phyloP scores from a whole-genome alignment of 2,329 filamentous ascomycete species.

The Calonectria montana region DNA sequence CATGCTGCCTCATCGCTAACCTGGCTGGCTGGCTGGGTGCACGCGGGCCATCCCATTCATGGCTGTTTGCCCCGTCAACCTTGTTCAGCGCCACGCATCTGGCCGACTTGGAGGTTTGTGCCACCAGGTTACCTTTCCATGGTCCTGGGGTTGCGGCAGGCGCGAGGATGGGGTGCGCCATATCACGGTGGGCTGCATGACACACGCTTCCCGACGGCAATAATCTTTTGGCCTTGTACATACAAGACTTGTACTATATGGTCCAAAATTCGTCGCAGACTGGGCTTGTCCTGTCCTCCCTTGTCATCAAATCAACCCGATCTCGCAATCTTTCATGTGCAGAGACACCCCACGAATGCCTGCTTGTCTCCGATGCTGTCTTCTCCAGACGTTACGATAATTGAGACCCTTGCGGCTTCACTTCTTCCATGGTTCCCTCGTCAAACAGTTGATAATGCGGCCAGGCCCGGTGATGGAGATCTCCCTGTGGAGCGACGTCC shows the following conservation, averaged over 20 bases:
- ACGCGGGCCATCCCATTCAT: constrained; percentile 25
- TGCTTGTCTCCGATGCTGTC: neutral
- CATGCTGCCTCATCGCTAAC: neutral
- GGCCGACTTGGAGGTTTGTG: constrained; percentile 13
- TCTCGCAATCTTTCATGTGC: neutral
- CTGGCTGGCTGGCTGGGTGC: neutral
- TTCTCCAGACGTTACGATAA: neutral
- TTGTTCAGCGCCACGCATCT: constrained; percentile 25
- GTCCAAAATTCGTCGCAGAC: neutral
- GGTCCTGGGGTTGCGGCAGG: constrained; percentile 17
- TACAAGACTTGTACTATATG: neutral
- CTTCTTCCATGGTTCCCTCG: constrained; percentile 7
- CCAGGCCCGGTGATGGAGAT: constrained; percentile 2
- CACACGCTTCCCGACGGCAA: neutral
- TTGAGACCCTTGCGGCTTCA: neutral
- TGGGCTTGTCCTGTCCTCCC: neutral
- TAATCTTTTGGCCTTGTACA: neutral
- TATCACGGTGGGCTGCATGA: constrained; percentile 3
- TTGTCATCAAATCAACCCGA: neutral
- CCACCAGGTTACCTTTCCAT: constrained; percentile 17
- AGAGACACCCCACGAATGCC: neutral
- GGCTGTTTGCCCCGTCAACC: constrained; percentile 21
- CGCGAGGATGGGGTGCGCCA: constrained; percentile 7
- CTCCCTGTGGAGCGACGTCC: constrained; percentile 1
- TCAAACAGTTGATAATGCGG: constrained; percentile 13